Evolutionary conservation across 495 filamentous ascomycete genomes (phyloP).

Genomic region (Tuber brumale): DNA sequence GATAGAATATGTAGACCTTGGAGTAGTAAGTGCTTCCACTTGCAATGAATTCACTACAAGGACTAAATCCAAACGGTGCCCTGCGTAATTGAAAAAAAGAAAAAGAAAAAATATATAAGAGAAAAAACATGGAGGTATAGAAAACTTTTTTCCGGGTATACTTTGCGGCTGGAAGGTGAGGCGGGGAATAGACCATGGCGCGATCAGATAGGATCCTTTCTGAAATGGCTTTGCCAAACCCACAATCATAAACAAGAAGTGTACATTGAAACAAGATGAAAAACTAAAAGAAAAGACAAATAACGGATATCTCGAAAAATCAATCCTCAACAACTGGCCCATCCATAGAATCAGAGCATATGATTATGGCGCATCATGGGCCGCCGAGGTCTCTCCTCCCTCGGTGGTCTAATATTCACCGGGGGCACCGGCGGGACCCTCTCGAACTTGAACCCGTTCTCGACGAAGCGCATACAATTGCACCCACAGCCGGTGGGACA

Average conservation of each 20-base stretch:
- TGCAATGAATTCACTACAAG: background rate
- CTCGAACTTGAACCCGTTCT: conserved; percentile 34
- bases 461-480: conserved; percentile 39
- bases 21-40: background rate
- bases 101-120: background rate
- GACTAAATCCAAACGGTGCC: background rate
- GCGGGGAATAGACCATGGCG: background rate
- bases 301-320: background rate
- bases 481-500: conserved; percentile 48
- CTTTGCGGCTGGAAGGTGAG: background rate
- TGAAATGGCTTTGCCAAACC: background rate
- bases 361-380: background rate
- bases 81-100: background rate
- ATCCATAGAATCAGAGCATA: background rate
- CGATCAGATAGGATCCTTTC: background rate
- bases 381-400: conserved; percentile 16
- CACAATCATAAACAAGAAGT: background rate
- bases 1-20: background rate
- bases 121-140: background rate
- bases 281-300: background rate
- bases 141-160: background rate
- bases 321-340: background rate
- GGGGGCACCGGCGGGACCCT: conserved; percentile 13
- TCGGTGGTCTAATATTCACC: conserved; percentile 14
- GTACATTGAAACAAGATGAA: background rate